Evolutionary conservation across 768 basidiomycete species (phyloP).

Genomic region (Mycena amicta): DNA sequence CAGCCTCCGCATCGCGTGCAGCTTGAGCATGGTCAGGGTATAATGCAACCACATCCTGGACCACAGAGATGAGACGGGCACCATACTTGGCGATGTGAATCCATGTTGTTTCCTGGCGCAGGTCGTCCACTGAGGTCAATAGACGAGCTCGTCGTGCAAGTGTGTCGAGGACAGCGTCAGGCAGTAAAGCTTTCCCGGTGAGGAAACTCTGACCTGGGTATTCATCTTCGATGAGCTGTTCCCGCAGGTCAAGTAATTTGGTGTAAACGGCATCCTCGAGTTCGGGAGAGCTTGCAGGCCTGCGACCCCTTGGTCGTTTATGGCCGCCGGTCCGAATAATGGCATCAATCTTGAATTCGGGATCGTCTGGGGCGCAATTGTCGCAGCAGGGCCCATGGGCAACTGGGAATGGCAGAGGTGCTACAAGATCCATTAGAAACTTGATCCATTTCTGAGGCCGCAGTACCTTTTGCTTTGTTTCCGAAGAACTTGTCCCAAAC

Average conservation of each 20-base stretch:
- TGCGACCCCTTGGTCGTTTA: too few relatives aligned
- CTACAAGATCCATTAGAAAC: too few relatives aligned
- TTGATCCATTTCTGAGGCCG: too few relatives aligned
- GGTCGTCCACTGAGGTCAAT: neutral
- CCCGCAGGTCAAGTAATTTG: neutral
- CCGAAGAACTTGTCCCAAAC: slow-evolving; percentile 14
- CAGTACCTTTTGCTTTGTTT: slow-evolving; percentile 11
- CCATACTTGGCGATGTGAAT: neutral
- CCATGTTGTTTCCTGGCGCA: slow-evolving; percentile 1
- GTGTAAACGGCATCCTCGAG: slow-evolving; percentile 1
- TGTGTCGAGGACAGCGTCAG: slow-evolving; percentile 6
- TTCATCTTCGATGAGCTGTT: neutral
- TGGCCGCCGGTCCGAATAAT: neutral
- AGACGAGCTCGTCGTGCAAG: slow-evolving; percentile 8
- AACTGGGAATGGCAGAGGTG: neutral
- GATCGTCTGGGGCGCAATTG: slow-evolving; percentile 13
- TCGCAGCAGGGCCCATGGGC: slow-evolving; percentile 14
- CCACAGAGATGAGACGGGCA: neutral
- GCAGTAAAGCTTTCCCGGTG: slow-evolving; percentile 10
- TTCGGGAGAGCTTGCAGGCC: slow-evolving; percentile 7
- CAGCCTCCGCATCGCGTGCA: neutral
- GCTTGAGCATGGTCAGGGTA: slow-evolving; percentile 6
- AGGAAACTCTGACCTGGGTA: slow-evolving; percentile 15
- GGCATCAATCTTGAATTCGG: neutral
- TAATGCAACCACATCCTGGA: neutral